Evolutionary conservation across 1,284 basidiomycete genomes (phyloP).

Genomic region (Testicularia cyperi): DNA sequence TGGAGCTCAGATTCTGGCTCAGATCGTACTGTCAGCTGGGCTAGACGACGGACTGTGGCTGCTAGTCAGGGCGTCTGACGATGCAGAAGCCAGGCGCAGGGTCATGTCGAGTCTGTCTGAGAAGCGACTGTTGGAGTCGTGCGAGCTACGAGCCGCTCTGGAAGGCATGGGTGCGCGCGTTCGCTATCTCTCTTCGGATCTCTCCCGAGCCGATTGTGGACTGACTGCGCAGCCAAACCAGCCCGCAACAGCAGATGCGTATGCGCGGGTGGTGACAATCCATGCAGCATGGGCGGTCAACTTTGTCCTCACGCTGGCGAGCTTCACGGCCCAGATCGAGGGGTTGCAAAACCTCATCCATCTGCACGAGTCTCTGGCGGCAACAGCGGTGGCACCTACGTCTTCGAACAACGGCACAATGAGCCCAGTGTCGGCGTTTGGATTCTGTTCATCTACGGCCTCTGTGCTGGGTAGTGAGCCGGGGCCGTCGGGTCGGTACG

Average conservation of each 20-base stretch:
- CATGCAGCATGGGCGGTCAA: conserved; percentile 53
- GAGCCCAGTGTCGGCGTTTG: too few species aligned
- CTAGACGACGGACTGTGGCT: too few species aligned
- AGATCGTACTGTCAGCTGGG: conserved; percentile 61
- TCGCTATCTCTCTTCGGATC: conserved; percentile 26
- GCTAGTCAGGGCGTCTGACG: too few species aligned
- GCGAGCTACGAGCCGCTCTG: too few species aligned
- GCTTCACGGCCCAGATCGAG: conserved; percentile 42
- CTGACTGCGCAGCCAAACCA: not conserved
- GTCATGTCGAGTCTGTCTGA: too few species aligned
- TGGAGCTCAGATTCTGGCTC: conserved; percentile 67
- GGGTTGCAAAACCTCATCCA: conserved; percentile 11
- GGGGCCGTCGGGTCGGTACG: not conserved
- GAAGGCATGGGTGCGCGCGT: too few species aligned
- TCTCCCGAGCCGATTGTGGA: conserved; percentile 12
- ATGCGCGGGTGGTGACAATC: conserved; percentile 8
- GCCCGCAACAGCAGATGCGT: not conserved
- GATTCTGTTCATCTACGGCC: conserved; percentile 62
- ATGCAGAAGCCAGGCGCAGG: too few species aligned
- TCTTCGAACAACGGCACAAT: too few species aligned
- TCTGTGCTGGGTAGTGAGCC: conserved; percentile 67
- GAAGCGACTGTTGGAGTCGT: too few species aligned
- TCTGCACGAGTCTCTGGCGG: conserved; percentile 11
- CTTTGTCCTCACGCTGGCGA: conserved; percentile 33
- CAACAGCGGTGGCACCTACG: too few species aligned